phyloP scores from a whole-genome alignment of 2,329 filamentous ascomycete species.

The Phialemoniopsis sp. region DNA sequence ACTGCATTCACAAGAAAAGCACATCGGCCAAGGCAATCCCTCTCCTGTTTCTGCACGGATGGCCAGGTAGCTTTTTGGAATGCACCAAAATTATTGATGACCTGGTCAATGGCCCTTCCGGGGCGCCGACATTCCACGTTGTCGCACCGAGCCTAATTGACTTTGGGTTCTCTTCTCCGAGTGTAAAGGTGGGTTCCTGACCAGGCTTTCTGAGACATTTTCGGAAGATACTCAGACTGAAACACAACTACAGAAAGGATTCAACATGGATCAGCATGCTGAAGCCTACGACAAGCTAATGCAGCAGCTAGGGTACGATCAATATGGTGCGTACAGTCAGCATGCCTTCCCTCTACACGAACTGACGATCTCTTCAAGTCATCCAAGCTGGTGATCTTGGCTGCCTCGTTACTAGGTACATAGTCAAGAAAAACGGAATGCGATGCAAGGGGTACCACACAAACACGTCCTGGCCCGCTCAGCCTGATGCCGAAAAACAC shows the following conservation, averaged over 20 bases:
- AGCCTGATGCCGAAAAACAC: constrained; percentile 46
- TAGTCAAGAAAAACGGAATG: no score
- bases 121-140: constrained; percentile 44
- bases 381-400: constrained; percentile 71
- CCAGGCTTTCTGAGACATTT: no score
- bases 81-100: constrained; percentile 56
- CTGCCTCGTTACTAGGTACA: constrained; percentile 60
- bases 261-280: constrained; percentile 56
- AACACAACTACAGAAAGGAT: constrained; percentile 42
- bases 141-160: constrained; percentile 55
- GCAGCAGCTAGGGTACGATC: constrained; percentile 59
- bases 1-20: constrained; percentile 59
- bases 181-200: no score
- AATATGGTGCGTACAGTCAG: constrained; percentile 48
- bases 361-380: constrained; percentile 11
- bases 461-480: constrained; percentile 51
- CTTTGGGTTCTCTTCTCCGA: constrained; percentile 49
- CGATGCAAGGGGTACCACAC: constrained; percentile 57
- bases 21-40: constrained; percentile 51
- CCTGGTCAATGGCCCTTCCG: constrained; percentile 27
- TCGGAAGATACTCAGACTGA: no score
- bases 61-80: constrained; percentile 66
- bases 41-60: constrained; percentile 65
- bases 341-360: not conserved
- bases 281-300: constrained; percentile 66